Evolutionary conservation across 371 early-diverging fungal species (phyloP), one percentile per base, ranked within the genome.

Genomic region (Mortierella sp.): DNA sequence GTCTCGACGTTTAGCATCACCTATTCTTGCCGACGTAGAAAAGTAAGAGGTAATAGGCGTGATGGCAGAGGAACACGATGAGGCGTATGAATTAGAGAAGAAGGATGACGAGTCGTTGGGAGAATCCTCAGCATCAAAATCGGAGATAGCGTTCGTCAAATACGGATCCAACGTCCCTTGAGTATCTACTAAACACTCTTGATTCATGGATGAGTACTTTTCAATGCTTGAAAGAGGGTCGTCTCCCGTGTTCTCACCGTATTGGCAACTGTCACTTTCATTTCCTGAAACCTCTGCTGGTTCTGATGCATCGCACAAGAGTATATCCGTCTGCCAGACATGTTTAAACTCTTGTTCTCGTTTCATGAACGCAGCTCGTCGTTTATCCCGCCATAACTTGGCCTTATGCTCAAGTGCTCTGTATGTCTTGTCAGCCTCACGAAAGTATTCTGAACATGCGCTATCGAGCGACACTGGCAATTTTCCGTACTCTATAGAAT

Each of bases 371-470:
- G 57, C 68, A 0, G 49, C 34, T 26, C 28, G 61, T 31, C 54
- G 26, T 54, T 68, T 63, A 12, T 72, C 80, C 15, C 59, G 55
- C 69, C 64, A 73, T 7, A 3, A 26, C 55, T 70, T 72, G 13
- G 66, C 53, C 28, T 66, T 69, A 19, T 47, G 29, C 35, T 75
- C 80, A 32, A 80, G 3, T 4, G 43, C 53, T 17, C 80, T 63
- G 29, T 68, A 80, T 0, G 61, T 61, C 10, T 70, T 67, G 64
- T 74, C 67, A 0, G 66, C 68, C 40, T 80, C 68, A 22, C 73
- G 75, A 61, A 80, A 80, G 68, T 74, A 80, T 34, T 70, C 70
- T 6, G 64, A 57, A 49, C 80, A 80, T 0, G 70, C 74, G 28
- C 67, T 57, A 29, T 80, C 80, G 15, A 61, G 26, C n/a, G 37